Percentiles rank a stretch among this genome's conserved stretches.
These are phyloP conservation scores for Aaosphaeria pasadenensis DNA, from an alignment of 2,329 filamentous ascomycete genomes.

Conservation along the genomic window DNA sequence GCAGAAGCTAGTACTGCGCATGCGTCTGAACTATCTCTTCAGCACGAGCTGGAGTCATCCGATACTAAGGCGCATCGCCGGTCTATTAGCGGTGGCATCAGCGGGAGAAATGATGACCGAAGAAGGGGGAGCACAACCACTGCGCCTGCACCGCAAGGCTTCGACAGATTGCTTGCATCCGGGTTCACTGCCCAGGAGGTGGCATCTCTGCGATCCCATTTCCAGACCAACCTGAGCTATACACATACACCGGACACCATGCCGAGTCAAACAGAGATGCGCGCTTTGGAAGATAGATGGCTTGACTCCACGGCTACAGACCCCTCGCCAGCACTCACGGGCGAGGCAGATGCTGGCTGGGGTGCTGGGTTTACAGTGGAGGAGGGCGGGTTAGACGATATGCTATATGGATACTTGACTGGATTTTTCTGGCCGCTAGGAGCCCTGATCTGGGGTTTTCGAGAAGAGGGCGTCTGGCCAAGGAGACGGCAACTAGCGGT, in stretches of 20 bases:
- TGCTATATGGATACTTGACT: slow-evolving; percentile 83
- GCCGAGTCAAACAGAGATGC: slow-evolving; percentile 73
- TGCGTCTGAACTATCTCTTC: slow-evolving; percentile 38
- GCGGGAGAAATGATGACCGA: slow-evolving; percentile 9
- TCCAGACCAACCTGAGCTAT: slow-evolving; percentile 77
- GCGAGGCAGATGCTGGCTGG: slow-evolving; percentile 40
- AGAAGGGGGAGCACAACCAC: slow-evolving; percentile 36
- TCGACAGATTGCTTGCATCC: slow-evolving; percentile 77
- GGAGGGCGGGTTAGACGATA: slow-evolving; percentile 71
- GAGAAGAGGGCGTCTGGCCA: slow-evolving; percentile 85
- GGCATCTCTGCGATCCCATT: slow-evolving; percentile 80
- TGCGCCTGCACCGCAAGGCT: slow-evolving; percentile 67
- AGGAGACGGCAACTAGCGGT: slow-evolving; percentile 83
- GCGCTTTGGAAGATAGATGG: slow-evolving; percentile 84
- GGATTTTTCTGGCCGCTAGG: slow-evolving; percentile 95
- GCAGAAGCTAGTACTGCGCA: slow-evolving; percentile 56
- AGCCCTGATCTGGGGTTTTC: slow-evolving; percentile 77
- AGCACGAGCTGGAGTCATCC: slow-evolving; percentile 22
- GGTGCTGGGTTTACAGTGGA: slow-evolving; percentile 53
- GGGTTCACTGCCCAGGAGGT: slow-evolving; percentile 85
- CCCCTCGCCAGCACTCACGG: slow-evolving; percentile 37
- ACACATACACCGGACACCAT: slow-evolving; percentile 85
- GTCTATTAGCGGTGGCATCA: slow-evolving; percentile 10
- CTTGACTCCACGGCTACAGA: slow-evolving; percentile 63
- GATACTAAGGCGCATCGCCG: slow-evolving; percentile 12